phyloP scores from a whole-genome alignment of 805 yeast species.

The Peterozyma xylosa region DNA sequence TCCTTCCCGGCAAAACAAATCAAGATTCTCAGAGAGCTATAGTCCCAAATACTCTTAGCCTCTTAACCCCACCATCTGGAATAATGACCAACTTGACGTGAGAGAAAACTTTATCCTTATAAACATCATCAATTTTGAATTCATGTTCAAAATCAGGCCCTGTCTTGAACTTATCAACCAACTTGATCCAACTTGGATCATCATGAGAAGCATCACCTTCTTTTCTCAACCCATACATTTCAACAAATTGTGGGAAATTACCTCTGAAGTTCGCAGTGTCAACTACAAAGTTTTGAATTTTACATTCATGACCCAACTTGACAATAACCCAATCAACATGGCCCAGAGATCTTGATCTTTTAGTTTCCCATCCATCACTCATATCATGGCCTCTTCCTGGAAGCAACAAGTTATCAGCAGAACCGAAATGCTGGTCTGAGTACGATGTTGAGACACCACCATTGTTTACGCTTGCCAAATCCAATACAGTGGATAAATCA shows the following conservation, averaged over 20 bases:
- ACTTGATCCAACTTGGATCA: slow-evolving; percentile 46
- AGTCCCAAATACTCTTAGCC: slow-evolving; percentile 76
- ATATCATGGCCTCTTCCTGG: slow-evolving; percentile 96
- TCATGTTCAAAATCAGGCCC: slow-evolving; percentile 80
- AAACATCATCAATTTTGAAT: slow-evolving; percentile 26
- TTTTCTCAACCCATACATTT: slow-evolving; percentile 51
- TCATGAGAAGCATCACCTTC: slow-evolving; percentile 32
- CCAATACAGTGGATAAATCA: slow-evolving; percentile 40
- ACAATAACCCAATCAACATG: slow-evolving; percentile 92
- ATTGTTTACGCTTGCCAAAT: slow-evolving; percentile 72
- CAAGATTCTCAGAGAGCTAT: slow-evolving; percentile 14
- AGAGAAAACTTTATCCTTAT: slow-evolving; percentile 30
- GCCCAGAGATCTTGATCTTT: slow-evolving; percentile 73
- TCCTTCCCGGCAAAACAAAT: no score
- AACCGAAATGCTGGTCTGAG: slow-evolving; percentile 92
- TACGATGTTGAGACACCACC: slow-evolving; percentile 85
- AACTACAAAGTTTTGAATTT: slow-evolving; percentile 52
- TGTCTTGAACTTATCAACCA: slow-evolving; percentile 67
- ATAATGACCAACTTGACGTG: slow-evolving; percentile 78
- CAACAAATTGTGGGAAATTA: slow-evolving; percentile 80
- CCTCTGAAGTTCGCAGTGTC: slow-evolving; percentile 96
- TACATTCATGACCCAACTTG: slow-evolving; percentile 62
- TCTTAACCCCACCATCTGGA: slow-evolving; percentile 96
- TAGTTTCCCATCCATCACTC: slow-evolving; percentile 99
- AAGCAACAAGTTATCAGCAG: slow-evolving; percentile 79